phyloP scores from a whole-genome alignment of 192 early-diverging fungal species.

The Gaertneriomyces sp. region DNA sequence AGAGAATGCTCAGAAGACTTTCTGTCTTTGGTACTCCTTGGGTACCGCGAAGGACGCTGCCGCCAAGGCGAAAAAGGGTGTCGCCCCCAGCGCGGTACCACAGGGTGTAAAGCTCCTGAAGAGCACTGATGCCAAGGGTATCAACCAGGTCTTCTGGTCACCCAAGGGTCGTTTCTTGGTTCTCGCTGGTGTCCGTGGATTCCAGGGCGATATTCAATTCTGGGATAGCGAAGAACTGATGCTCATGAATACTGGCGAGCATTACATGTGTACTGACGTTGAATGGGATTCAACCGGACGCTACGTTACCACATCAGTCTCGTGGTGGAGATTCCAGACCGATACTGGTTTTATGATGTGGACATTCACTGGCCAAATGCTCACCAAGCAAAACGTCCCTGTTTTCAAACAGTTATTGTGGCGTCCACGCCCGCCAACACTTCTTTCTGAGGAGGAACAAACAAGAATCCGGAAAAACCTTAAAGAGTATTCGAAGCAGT shows the following conservation, averaged over 20 bases:
- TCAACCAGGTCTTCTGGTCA: slow-evolving; percentile 87
- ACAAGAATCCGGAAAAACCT: slow-evolving; percentile 89
- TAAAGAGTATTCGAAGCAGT: slow-evolving; percentile 78
- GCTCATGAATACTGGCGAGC: slow-evolving; percentile 73
- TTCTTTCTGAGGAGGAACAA: slow-evolving; percentile 75
- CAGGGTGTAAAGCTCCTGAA: slow-evolving; percentile 78
- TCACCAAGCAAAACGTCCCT: slow-evolving; percentile 71
- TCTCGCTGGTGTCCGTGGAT: slow-evolving; percentile 76
- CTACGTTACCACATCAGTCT: slow-evolving; percentile 81
- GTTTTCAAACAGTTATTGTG: slow-evolving; percentile 91
- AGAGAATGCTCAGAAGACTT: slow-evolving; percentile 53
- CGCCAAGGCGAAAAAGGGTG: slow-evolving; percentile 29
- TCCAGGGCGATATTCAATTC: slow-evolving; percentile 82
- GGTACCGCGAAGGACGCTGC: slow-evolving; percentile 20
- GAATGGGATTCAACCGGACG: slow-evolving; percentile 99
- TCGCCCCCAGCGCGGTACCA: slow-evolving; percentile 13
- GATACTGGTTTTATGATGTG: slow-evolving; percentile 92
- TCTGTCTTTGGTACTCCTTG: slow-evolving; percentile 82
- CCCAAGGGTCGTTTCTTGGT: slow-evolving; percentile 92
- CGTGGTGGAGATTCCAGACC: slow-evolving; percentile 77
- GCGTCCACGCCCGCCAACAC: slow-evolving; percentile 86
- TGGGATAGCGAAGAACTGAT: slow-evolving; percentile 74
- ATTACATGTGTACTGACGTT: slow-evolving; percentile 92
- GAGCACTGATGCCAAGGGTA: slow-evolving; percentile 74
- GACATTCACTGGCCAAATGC: slow-evolving; percentile 82